Evolutionary conservation across 495 filamentous ascomycete genomes (phyloP), one percentile per base, ranked within the genome.

Genomic region (Ramalina peruviana): DNA sequence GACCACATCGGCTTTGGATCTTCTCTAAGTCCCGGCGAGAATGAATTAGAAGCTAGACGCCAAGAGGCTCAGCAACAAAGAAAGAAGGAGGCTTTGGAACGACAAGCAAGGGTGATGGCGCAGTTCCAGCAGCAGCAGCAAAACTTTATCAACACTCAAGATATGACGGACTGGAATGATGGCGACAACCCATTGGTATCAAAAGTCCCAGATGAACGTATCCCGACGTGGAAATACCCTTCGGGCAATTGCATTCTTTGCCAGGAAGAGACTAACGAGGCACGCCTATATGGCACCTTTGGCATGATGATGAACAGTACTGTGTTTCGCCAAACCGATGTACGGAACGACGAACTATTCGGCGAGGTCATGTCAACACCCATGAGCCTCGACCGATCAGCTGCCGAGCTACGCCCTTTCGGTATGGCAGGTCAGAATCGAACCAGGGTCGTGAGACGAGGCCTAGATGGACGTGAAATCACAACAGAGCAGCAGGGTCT

Each of bases 101-200:
- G 92, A 43, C 88, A 97, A 66, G 88, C 88, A 9, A 80, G 75
- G 54, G 85, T 97, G 17, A 94, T 97, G 88, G 90, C 88, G 2
- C 86, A 94, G 61, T 94, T 97, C 69, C 92, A 94, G 62, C 81
- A 94, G 58, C 88, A 99, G 58, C 93, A 97, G 60, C 88, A 93
- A 64, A 87, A 78, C 55, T 97, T 97, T 67, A 63, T 97, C 67
- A 81, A 85, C 50, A 88, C 78, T 55, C 87, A 94, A 61, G 83
- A 82, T 27, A 78, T 79, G 33, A 73, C 94, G 55, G 83, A 94
- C 60, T 94, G 88, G 81, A 88, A 83, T 15, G 83, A 85, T 36
- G 70, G 76, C 23, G 78, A 84, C 43, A 80, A 85, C n/a, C 64
- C 76, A 13, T 80, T 82, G 23, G 59, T 67, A 9, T 63, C 67